Evolutionary conservation across 352 stramenopile species (phyloP), one percentile per base, ranked within the genome.

Genomic region (Pelagophyceae sp.): DNA sequence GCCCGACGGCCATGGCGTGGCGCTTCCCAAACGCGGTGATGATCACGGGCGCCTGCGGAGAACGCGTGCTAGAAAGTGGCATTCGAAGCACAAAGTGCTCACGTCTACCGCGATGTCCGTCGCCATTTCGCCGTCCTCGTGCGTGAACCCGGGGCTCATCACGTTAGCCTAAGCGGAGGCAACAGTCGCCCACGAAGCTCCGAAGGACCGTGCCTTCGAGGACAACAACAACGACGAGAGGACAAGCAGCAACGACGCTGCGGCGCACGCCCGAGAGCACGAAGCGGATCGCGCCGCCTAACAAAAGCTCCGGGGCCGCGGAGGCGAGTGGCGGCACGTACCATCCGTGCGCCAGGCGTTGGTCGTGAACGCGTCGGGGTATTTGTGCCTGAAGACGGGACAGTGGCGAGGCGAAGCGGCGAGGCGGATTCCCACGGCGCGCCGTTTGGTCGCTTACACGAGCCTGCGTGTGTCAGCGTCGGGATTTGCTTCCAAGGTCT

Each of bases 91-190:
- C 45, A 54, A 54, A 54, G 45, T 11, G 45, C 45, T 54, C 23
- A 54, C 45, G 45, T 79, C 64, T 25, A 80, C 63, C 31, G 74
- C 50, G 20, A 72, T 72, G 71, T 79, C 50, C 5, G 38, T 38
- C 20, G 40, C 27, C 29, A 81, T 67, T 38, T 72, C 67, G n/a
- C 40, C 76, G 38, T 78, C 58, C 40, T 77, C 58, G 19, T 54
- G 5, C 38, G 37, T 72, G 31, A 81, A 80, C 19, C 78, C 78
- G 27, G 63, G 78, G 74, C 75, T 80, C 78, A 81, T 81, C 38
- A 81, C 29, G 33, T 76, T 74, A 11, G 78, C 74, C 33, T n/a
- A n/a, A n/a, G n/a, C n/a, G n/a, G n/a, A n/a, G n/a, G n/a, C n/a
- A n/a, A n/a, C n/a, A n/a, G n/a, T n/a, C n/a, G n/a, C n/a, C n/a